Percentiles rank a stretch among this genome's conserved stretches.
Evolutionary conservation across 106 monocot species (phyloP).

Genomic region (Allium cepa): DNA sequence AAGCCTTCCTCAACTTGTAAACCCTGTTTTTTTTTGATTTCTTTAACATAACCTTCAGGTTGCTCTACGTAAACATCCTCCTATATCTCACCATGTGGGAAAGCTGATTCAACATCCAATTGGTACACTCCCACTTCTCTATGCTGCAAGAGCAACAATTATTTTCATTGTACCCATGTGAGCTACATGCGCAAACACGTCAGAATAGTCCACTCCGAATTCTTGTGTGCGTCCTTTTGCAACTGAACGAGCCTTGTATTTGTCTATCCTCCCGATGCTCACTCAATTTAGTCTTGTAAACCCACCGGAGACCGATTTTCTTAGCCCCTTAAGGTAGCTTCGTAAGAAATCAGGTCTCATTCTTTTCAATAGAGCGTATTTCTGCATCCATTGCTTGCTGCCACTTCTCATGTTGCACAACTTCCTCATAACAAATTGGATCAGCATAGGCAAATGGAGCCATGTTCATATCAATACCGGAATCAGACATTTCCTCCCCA

Average conservation of each 20-base stretch:
- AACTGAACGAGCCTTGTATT: neutral
- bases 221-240: neutral
- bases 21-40: neutral
- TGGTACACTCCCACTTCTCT: too few species aligned
- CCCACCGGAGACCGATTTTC: neutral
- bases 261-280: neutral
- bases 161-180: neutral
- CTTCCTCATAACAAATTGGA: neutral
- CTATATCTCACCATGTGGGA: neutral
- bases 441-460: neutral
- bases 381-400: neutral
- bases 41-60: neutral
- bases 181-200: neutral
- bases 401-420: neutral
- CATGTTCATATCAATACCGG: neutral
- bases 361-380: neutral
- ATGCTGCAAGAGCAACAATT: too few species aligned
- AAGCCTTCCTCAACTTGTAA: conserved; percentile 1
- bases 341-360: neutral
- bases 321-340: neutral
- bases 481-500: neutral
- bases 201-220: neutral
- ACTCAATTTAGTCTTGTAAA: neutral
- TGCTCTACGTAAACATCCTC: neutral
- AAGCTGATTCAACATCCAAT: neutral